Evolutionary conservation across 768 basidiomycete species (phyloP).

Genomic region (Pilatotrama ljubarskyi): DNA sequence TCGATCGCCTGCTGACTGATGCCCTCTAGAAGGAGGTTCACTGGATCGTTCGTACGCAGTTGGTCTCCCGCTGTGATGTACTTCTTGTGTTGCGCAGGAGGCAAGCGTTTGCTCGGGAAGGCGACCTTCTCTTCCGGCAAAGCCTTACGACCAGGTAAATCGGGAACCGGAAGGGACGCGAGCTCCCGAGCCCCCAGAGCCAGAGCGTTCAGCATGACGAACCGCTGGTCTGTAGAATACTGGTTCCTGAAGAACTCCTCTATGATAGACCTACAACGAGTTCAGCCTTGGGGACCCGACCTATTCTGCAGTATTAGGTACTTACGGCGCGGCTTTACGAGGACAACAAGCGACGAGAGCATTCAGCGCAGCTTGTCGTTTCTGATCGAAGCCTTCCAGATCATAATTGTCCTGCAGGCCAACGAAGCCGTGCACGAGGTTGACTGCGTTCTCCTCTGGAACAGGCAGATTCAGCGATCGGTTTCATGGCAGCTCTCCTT

Average conservation of each 20-base stretch:
- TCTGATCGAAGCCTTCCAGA: constrained; percentile 72
- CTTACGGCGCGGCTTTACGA: constrained; percentile 77
- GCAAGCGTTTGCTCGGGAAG: constrained; percentile 85
- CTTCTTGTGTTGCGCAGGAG: constrained; percentile 66
- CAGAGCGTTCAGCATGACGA: constrained; percentile 81
- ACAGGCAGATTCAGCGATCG: neutral
- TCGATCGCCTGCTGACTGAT: constrained; percentile 67
- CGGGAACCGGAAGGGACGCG: constrained; percentile 44
- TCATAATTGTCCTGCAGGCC: constrained; percentile 84
- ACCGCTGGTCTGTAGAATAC: constrained; percentile 86
- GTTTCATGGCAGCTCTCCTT: neutral
- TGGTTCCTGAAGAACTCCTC: constrained; percentile 95
- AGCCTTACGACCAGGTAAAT: constrained; percentile 4
- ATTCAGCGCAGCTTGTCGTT: constrained; percentile 72
- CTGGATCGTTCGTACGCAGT: constrained; percentile 33
- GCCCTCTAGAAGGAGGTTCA: constrained; percentile 61
- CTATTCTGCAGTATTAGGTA: constrained; percentile 19
- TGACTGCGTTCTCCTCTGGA: constrained; percentile 87
- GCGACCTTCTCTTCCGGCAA: constrained; percentile 37
- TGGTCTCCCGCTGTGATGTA: constrained; percentile 52
- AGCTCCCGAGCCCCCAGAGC: constrained; percentile 86
- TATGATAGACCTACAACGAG: constrained; percentile 61
- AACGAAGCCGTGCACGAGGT: constrained; percentile 72
- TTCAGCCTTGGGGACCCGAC: neutral
- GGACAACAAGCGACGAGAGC: constrained; percentile 85